Conservation (phyloP, 768 basidiomycete genomes). For the Steccherinum ochraceum region DNA sequence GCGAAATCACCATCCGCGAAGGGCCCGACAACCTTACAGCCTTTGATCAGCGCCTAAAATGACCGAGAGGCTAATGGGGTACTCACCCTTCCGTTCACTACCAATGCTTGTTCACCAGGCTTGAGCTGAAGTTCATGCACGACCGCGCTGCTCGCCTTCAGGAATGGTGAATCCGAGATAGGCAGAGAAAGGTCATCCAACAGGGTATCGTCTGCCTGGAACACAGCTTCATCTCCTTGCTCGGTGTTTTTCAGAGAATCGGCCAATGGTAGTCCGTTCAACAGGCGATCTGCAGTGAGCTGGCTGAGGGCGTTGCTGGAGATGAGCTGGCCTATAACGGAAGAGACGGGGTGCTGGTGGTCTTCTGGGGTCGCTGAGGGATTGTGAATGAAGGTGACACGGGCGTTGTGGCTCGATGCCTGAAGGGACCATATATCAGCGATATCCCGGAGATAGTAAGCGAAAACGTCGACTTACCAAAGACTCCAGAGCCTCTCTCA, state of each 20-base stretch:
- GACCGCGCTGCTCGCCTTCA: slow-evolving; percentile 40
- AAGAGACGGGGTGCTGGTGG: slow-evolving; percentile 30
- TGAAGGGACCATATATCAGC: too few species aligned
- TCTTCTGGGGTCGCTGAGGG: slow-evolving; percentile 29
- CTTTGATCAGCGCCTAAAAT: slow-evolving; percentile 1
- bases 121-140: slow-evolving; percentile 49
- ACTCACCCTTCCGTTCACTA: slow-evolving; percentile 83
- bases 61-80: neutral
- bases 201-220: slow-evolving; percentile 28
- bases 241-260: slow-evolving; percentile 9
- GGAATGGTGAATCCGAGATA: slow-evolving; percentile 32
- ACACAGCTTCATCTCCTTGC: slow-evolving; percentile 31
- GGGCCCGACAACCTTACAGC: slow-evolving; percentile 70
- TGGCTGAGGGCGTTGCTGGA: slow-evolving; percentile 33
- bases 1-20: slow-evolving; percentile 53
- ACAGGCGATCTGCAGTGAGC: slow-evolving; percentile 31
- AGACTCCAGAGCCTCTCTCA: slow-evolving; percentile 60
- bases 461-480: slow-evolving; percentile 38
- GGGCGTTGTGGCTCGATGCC: slow-evolving; percentile 40
- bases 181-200: slow-evolving; percentile 20
- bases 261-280: slow-evolving; percentile 30
- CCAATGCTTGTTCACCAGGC: slow-evolving; percentile 55
- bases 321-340: slow-evolving; percentile 45
- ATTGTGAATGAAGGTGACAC: slow-evolving; percentile 77
- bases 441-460: too few species aligned